Percentiles rank a stretch among this genome's conserved stretches.
These are phyloP conservation scores for Vararia minispora DNA, from an alignment of 768 basidiomycete genomes.

Conservation along the genomic window DNA sequence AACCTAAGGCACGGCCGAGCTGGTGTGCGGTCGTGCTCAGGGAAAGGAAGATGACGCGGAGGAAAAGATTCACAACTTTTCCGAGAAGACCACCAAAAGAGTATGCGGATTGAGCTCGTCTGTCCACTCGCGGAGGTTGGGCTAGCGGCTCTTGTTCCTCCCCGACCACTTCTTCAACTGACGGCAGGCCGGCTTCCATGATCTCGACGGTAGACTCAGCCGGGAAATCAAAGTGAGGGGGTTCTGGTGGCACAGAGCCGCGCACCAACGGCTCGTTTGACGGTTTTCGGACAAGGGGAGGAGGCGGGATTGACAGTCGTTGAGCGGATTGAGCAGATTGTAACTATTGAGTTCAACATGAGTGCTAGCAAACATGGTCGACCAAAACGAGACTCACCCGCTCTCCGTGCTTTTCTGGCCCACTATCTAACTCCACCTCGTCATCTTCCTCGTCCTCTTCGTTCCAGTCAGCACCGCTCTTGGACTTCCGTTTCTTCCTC, in stretches of 20 bases:
- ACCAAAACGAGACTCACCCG: slow-evolving; percentile 23
- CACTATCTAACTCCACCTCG: slow-evolving; percentile 37
- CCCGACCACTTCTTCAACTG: slow-evolving; percentile 60
- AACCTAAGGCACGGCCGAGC: slow-evolving; percentile 32
- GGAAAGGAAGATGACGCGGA: slow-evolving; percentile 15
- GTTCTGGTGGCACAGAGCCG: slow-evolving; percentile 31
- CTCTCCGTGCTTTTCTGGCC: slow-evolving; percentile 31
- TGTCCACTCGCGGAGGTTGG: slow-evolving; percentile 15
- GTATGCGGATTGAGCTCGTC: slow-evolving; percentile 19
- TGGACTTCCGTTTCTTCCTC: slow-evolving; percentile 38
- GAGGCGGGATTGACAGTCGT: slow-evolving; percentile 3
- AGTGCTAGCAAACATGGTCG: slow-evolving; percentile 1
- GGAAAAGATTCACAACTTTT: slow-evolving; percentile 27
- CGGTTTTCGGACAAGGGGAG: too few relatives aligned
- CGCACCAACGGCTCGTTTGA: too few relatives aligned
- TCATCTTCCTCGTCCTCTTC: slow-evolving; percentile 28
- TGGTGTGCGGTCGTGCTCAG: slow-evolving; percentile 13
- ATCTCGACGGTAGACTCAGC: too few relatives aligned
- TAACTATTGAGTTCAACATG: not conserved
- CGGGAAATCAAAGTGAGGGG: too few relatives aligned
- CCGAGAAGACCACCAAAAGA: slow-evolving; percentile 39
- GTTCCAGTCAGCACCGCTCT: slow-evolving; percentile 31
- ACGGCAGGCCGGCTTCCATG: slow-evolving; percentile 44
- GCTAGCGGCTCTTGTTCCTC: too few relatives aligned
- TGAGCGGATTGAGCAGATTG: slow-evolving; percentile 16